Base-by-base conservation (phyloP, 306 rosid species). In the Fragaria iinumae region DNA sequence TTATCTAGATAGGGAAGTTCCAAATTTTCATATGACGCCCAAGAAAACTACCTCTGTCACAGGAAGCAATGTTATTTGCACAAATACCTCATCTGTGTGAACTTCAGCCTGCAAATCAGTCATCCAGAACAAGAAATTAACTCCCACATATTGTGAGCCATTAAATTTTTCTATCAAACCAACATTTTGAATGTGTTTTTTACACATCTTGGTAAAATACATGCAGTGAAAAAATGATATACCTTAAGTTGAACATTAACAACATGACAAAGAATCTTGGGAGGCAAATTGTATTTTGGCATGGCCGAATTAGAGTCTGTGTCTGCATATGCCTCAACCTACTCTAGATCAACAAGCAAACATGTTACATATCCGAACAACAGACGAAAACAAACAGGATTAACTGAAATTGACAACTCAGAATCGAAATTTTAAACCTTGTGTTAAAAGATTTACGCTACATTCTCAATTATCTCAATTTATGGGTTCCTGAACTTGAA, bases 191-290 rank as follows among this genome's bases (percentile, higher is more conserved):
- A 67, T 36, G 69, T 34, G 25, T 62, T 41, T 6, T 20, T 5
- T 18, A 12, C 78, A 74, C 14, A 74, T 18, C 4, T 29, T 41
- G 69, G n/a, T 41, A n/a, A 53, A 41, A 21, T 52, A 53, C 32
- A 53, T 20, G 47, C 38, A 62, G 62, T 17, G 62, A 74, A 75
- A 53, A 60, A 55, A 29, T 47, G 13, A 69, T 44, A 57, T 81
- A 87, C 96, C 96, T 86, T 86, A 8, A 88, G 87, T 25, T 69
- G 75, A 73, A 88, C 88, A 80, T 49, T 2, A n/a, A 75, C 50
- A 62, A 90, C 91, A 65, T 52, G 49, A 83, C 97, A 92, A 25
- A 87, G 86, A 85, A 92, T 88, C 86, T 90, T 90, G 41, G 80
- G 64, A 56, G 92, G 89, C 76, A 90, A 71, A 79, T 86, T 43